phyloP scores from a whole-genome alignment of 139 green algal species.

The Pycnococcus provasolii region DNA sequence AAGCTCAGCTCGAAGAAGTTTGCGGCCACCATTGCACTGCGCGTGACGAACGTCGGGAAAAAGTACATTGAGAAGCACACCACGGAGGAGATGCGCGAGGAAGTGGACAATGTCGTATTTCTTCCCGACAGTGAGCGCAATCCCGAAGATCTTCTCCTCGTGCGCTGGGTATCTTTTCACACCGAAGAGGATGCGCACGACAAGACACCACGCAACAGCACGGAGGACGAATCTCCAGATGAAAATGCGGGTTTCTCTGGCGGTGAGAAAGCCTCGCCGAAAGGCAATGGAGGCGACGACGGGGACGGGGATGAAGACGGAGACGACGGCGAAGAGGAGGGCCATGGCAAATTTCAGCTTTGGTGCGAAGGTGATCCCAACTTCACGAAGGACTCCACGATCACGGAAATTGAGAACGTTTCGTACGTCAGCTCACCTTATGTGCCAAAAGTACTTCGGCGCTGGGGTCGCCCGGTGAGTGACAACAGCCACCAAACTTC shows the following conservation, averaged over 20 bases:
- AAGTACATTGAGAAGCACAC: not conserved
- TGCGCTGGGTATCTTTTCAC: no score
- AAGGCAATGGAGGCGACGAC: not conserved
- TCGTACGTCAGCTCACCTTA: slow-evolving; percentile 23
- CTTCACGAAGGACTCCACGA: slow-evolving; percentile 6
- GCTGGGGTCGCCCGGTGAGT: not conserved
- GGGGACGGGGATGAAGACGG: not conserved
- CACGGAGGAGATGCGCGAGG: not conserved
- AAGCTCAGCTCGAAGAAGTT: slow-evolving; percentile 20
- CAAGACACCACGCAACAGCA: no score
- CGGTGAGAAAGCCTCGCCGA: not conserved
- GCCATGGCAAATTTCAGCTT: not conserved
- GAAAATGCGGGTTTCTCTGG: no score
- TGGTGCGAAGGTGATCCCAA: not conserved
- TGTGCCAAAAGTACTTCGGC: not conserved
- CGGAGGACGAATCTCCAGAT: no score
- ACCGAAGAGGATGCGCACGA: no score
- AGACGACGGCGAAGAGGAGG: not conserved
- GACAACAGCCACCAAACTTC: slow-evolving; percentile 1
- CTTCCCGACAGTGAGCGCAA: no score
- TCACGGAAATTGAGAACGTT: slow-evolving; percentile 25
- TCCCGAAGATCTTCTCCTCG: no score
- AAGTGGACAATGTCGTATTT: slow-evolving; percentile 4
- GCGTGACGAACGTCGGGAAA: slow-evolving; percentile 1
- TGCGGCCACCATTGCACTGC: not conserved